Evolutionary conservation across 495 filamentous ascomycete species (phyloP).

Genomic region (Tetracladium setigerum): DNA sequence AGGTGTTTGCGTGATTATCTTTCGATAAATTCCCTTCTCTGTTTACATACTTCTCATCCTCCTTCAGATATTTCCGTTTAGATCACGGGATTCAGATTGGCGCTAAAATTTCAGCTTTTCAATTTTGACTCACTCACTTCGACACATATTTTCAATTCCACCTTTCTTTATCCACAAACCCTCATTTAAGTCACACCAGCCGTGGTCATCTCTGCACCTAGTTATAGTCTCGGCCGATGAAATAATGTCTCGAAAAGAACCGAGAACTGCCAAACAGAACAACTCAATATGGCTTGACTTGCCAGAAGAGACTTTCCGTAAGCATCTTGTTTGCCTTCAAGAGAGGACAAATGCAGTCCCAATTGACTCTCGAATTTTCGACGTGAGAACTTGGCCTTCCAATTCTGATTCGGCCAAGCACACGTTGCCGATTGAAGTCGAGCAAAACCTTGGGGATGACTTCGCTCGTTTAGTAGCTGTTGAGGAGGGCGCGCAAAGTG

Average conservation of each 20-base stretch:
- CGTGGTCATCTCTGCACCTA: too few relatives aligned
- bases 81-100: too few relatives aligned
- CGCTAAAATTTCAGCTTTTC: too few relatives aligned
- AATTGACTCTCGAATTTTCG: conserved; percentile 2
- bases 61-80: too few relatives aligned
- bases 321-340: conserved; percentile 4
- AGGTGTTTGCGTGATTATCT: too few relatives aligned
- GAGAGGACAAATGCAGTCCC: conserved; percentile 5
- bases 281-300: conserved; percentile 9
- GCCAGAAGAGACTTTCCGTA: conserved; percentile 2
- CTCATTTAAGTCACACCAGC: too few relatives aligned
- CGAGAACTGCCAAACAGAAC: not conserved
- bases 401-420: not conserved
- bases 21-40: too few relatives aligned
- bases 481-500: conserved; percentile 7
- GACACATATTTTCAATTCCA: too few relatives aligned
- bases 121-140: too few relatives aligned
- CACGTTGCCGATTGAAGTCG: conserved; percentile 3
- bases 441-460: conserved; percentile 9
- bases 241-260: not conserved
- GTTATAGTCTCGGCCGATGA: too few relatives aligned
- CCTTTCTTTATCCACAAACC: too few relatives aligned
- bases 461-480: conserved; percentile 8
- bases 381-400: not conserved
- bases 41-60: too few relatives aligned